A percentile compares a stretch with the other conserved stretches of the same genome.
Conservation (phyloP, 2,329 filamentous ascomycete genomes). For the Fusarium kyushuense region DNA sequence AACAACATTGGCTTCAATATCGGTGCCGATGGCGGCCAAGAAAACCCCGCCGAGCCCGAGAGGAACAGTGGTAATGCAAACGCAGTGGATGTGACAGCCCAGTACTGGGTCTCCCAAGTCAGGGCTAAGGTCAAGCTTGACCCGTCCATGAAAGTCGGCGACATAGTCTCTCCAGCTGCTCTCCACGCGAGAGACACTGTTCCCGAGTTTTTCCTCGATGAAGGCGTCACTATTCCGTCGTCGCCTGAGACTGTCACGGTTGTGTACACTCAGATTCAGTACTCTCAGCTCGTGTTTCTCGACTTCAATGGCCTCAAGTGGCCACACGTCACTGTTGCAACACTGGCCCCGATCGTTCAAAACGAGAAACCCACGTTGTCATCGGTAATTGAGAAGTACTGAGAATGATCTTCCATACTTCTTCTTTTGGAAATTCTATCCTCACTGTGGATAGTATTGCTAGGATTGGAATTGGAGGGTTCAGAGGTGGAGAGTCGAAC, state of each 20-base stretch:
- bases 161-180: not conserved
- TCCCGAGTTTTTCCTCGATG: not conserved
- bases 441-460: too few relatives aligned
- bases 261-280: slow-evolving; percentile 3
- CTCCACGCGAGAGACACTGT: not conserved
- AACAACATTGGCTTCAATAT: slow-evolving; percentile 4
- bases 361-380: too few relatives aligned
- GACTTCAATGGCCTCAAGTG: slow-evolving; percentile 1
- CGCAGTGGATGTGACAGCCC: not conserved
- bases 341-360: not conserved
- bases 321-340: slow-evolving; percentile 8
- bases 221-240: not conserved
- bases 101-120: slow-evolving; percentile 6
- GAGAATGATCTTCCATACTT: too few relatives aligned
- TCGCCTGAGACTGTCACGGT: not conserved
- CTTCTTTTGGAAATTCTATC: too few relatives aligned
- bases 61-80: not conserved
- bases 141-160: not conserved
- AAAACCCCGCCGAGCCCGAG: too few relatives aligned
- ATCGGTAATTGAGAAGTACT: too few relatives aligned
- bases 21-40: too few relatives aligned
- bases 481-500: too few relatives aligned
- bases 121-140: not conserved
- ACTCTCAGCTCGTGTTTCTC: not conserved
- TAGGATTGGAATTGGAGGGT: too few relatives aligned